Evolutionary conservation across 2,329 filamentous ascomycete genomes (phyloP), one percentile per base, ranked within the genome.

Genomic region (Penicillium sp.): DNA sequence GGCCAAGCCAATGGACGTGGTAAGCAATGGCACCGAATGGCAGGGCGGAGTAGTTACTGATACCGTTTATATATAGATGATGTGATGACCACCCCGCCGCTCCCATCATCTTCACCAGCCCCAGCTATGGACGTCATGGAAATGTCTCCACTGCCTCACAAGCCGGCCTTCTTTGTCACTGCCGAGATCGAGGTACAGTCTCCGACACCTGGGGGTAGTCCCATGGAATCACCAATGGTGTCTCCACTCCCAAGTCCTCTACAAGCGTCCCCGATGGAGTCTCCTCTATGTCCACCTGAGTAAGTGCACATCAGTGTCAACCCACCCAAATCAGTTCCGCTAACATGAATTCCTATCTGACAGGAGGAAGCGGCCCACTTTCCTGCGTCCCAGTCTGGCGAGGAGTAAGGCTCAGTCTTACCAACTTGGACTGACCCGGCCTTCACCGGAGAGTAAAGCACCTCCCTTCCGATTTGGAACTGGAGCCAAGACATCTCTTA

Each of bases 111-210:
- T 7, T 96, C 93, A 43, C 92, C 92, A 7, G 85, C 84, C 53
- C 82, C 83, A 35, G 75, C 81, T 53, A 82, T 84, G 58, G 92
- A 96, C 72, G 81, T 85, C 54, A 96, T 97, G 91, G 92, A 97
- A 69, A 87, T 97, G 74, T 97, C 93, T 43, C 93, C 94, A 38
- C 78, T 97, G 39, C 92, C 92, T 58, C 91, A 96, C 79, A 97
- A 96, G 79, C 79, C 83, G 31, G 82, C 89, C 13, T 92, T 85
- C 68, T 81, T 75, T 73, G 78, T 81, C 61, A 70, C 78, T 45
- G 73, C 81, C 31, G 82, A 88, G 63, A 79, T 89, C 60, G 86
- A 88, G 62, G 75, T 90, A 52, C 82, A 85, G 31, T 92, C 90
- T 31, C 90, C 91, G 2, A 89, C 88, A 2, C 88, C 88, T 9